Evolutionary conservation across 352 stramenopile genomes (phyloP), one percentile per base, ranked within the genome.

Genomic region (Pythium plurisporium): DNA sequence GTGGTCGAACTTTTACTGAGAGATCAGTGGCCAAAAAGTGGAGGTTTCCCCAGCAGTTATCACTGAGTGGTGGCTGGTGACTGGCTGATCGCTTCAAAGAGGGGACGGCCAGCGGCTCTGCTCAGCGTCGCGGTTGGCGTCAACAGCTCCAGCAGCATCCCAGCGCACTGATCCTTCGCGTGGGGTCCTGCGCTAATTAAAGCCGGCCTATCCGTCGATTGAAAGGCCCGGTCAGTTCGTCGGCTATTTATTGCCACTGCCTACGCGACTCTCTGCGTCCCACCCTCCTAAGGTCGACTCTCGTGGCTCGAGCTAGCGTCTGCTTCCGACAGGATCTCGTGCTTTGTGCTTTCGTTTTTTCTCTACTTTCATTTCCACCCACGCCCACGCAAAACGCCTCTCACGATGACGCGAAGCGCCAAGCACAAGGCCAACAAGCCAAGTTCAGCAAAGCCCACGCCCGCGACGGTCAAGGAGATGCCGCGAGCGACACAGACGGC

Each of bases 371-470:
- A 9, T 43, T 43, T 55, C 49, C 47, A 45, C 34, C 23, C 34
- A 45, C 56, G 38, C 55, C 56, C 41, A 49, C 47, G 17, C 43
- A 25, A n/a, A n/a, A n/a, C 27, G 33, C n/a, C 5, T 20, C 27
- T 27, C 31, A 15, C 47, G 30, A 65, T 65, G 57, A 49, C 47
- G 49, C 57, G 57, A 46, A 55, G 40, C 46, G 25, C 37, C 45
- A 63, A 65, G 49, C 31, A 59, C 57, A 65, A 59, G 42, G 26
- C 25, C 15, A 34, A 29, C 49, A 59, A 65, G 36, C 1, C 36
- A 26, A 8, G 11, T 33, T 1, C 31, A 17, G 25, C 34, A 31
- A 36, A 41, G 23, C 5, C 37, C 37, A 44, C 37, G 37, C 26
- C 37, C 5, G n/a, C 37, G 19, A 25, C 34, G 25, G 17, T n/a